Conservation (phyloP, 371 early-diverging fungal genomes). For the Nematocida homosporus region DNA sequence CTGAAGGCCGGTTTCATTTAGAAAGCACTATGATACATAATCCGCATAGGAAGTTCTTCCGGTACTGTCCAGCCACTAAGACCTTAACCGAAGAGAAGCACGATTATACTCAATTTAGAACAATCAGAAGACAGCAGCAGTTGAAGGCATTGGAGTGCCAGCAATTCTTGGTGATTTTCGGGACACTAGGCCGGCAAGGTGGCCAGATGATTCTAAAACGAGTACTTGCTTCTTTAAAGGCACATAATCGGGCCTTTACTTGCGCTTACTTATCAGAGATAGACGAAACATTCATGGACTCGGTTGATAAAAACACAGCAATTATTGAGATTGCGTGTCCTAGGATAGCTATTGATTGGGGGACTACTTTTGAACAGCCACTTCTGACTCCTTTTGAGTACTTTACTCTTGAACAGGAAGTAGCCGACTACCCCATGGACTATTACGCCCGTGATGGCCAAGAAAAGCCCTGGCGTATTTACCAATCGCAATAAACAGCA, state of each 20-base stretch:
- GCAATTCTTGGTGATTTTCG: slow-evolving; percentile 80
- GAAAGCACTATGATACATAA: slow-evolving; percentile 98
- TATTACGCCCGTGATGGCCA: slow-evolving; percentile 64
- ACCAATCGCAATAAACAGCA: too few species aligned
- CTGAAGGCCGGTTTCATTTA: slow-evolving; percentile 96
- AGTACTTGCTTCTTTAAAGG: slow-evolving; percentile 53
- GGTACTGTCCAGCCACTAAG: slow-evolving; percentile 91
- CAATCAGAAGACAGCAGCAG: slow-evolving; percentile 73
- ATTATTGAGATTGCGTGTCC: slow-evolving; percentile 97
- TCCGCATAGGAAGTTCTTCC: slow-evolving; percentile 79
- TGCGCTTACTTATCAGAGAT: slow-evolving; percentile 64
- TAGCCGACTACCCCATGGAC: slow-evolving; percentile 64
- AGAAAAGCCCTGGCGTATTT: slow-evolving; percentile 59
- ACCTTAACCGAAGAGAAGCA: slow-evolving; percentile 84
- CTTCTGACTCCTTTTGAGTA: slow-evolving; percentile 91
- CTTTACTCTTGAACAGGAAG: slow-evolving; percentile 64
- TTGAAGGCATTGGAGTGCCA: slow-evolving; percentile 66
- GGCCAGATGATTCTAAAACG: slow-evolving; percentile 78
- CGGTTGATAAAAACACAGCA: slow-evolving; percentile 38
- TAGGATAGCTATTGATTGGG: slow-evolving; percentile 96
- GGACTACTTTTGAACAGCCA: slow-evolving; percentile 84
- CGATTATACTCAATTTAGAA: slow-evolving; percentile 82
- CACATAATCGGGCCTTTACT: slow-evolving; percentile 72
- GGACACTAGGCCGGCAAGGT: slow-evolving; percentile 96
- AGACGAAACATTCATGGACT: slow-evolving; percentile 61